These are phyloP conservation scores for Exophiala lecanii-corni DNA, from an alignment of 2,329 filamentous ascomycete species.

Conservation along the genomic window DNA sequence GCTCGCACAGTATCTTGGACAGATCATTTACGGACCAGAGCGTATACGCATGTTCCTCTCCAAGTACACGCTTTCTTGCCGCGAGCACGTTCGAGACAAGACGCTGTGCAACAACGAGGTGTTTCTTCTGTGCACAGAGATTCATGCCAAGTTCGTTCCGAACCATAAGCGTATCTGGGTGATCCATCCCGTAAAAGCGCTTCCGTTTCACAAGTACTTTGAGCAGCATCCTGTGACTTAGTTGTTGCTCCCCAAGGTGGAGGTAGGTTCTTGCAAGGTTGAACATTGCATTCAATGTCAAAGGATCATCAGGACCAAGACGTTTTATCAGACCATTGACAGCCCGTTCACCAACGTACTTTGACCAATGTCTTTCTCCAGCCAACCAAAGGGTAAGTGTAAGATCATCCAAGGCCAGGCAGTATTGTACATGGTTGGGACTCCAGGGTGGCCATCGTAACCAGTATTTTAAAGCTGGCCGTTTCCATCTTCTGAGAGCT, in stretches of 20 bases:
- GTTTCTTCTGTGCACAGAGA: conserved; percentile 13
- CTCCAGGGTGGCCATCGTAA: conserved; percentile 2
- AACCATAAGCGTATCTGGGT: conserved; percentile 18
- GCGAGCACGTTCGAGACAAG: conserved; percentile 20
- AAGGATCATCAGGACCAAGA: conserved; percentile 19
- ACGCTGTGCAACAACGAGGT: conserved; percentile 16
- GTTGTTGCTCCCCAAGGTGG: conserved; percentile 17
- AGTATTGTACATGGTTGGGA: conserved; percentile 12
- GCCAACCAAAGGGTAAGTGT: conserved; percentile 19
- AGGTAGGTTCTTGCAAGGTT: conserved; percentile 21
- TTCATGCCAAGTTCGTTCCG: conserved; percentile 18
- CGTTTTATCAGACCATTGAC: conserved; percentile 10
- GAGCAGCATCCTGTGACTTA: conserved; percentile 16
- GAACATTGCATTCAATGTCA: conserved; percentile 21
- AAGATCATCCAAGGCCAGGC: conserved; percentile 20
- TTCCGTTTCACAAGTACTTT: conserved; percentile 19
- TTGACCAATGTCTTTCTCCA: conserved; percentile 11
- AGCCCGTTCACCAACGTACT: conserved; percentile 18
- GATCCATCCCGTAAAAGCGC: conserved; percentile 9
- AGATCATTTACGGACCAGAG: conserved; percentile 24
- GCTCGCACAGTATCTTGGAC: conserved; percentile 20
- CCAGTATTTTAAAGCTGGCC: conserved; percentile 11
- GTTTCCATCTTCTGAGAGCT: conserved; percentile 4
- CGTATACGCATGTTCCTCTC: conserved; percentile 25
- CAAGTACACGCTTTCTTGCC: conserved; percentile 16